phyloP scores from a whole-genome alignment of 2,329 filamentous ascomycete genomes.

The Penicillium thymicola region DNA sequence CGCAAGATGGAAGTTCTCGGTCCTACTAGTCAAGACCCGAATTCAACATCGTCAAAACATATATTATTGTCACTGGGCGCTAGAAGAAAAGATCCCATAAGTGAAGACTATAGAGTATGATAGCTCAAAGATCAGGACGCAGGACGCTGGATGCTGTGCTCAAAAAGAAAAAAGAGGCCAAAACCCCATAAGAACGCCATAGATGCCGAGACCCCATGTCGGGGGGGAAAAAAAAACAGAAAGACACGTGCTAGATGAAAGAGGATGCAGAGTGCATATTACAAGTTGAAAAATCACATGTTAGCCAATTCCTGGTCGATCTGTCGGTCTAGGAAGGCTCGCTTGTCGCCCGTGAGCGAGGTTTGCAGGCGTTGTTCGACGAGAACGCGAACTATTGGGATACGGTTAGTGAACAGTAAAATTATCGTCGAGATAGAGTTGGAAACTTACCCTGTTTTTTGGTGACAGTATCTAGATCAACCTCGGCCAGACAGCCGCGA shows the following conservation, averaged over 20 bases:
- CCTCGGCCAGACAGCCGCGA: constrained; percentile 74
- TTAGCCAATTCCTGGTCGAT: constrained; percentile 92
- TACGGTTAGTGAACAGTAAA: constrained; percentile 4
- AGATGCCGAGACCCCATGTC: constrained; percentile 20
- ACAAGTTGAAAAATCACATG: constrained; percentile 60
- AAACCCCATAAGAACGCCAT: constrained; percentile 17
- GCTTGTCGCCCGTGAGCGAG: constrained; percentile 79
- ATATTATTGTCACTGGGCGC: constrained; percentile 2
- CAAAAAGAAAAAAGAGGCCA: neutral
- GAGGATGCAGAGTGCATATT: constrained; percentile 16
- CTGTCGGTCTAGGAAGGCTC: constrained; percentile 83
- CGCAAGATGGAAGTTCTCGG: neutral
- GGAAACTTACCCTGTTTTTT: constrained; percentile 75
- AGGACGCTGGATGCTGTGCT: constrained; percentile 10
- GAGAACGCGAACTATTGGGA: constrained; percentile 63
- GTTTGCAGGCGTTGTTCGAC: constrained; percentile 93
- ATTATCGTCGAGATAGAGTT: neutral
- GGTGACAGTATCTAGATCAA: constrained; percentile 93
- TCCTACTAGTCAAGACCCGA: neutral
- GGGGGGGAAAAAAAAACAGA: neutral
- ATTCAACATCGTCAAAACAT: neutral
- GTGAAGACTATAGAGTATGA: neutral
- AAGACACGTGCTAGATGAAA: constrained; percentile 8
- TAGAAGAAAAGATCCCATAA: constrained; percentile 1
- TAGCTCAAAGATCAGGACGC: constrained; percentile 3